Conservation (phyloP, 768 basidiomycete species). For the Leccinum truebloodii region DNA sequence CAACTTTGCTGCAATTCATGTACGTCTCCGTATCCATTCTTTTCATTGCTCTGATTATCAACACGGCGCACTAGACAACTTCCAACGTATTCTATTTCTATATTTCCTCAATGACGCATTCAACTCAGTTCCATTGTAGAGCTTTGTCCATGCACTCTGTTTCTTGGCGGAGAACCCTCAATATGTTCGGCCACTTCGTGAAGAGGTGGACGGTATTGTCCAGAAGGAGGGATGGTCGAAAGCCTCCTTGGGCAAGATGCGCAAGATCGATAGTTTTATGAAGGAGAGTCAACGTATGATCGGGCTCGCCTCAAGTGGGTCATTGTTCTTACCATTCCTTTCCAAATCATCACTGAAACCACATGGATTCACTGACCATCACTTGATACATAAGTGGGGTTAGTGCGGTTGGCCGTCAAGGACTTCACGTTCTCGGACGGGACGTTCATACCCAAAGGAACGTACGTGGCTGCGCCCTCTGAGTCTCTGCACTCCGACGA, state of each 20-base stretch:
- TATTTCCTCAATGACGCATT: not conserved
- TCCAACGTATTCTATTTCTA: not conserved
- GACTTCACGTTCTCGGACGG: conserved; percentile 37
- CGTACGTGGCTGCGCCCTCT: not conserved
- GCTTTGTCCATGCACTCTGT: not conserved
- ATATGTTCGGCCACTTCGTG: not conserved
- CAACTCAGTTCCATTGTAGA: not conserved
- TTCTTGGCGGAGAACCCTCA: not conserved
- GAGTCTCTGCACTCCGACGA: not conserved
- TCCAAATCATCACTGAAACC: not conserved
- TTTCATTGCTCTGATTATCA: not conserved
- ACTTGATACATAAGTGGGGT: conserved; percentile 18
- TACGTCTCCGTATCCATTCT: conserved; percentile 1
- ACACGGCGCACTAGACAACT: not conserved
- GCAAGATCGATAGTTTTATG: not conserved
- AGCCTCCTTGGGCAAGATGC: not conserved
- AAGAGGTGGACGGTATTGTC: not conserved
- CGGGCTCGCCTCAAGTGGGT: not conserved
- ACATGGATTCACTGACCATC: not conserved
- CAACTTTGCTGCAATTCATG: conserved; percentile 14
- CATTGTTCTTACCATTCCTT: not conserved
- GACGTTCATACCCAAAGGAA: not conserved
- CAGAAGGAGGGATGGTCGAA: not conserved
- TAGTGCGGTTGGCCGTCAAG: conserved; percentile 35
- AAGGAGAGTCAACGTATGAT: not conserved